Conservation (phyloP, 2,329 filamentous ascomycete species). For the Kalmusia sp. region DNA sequence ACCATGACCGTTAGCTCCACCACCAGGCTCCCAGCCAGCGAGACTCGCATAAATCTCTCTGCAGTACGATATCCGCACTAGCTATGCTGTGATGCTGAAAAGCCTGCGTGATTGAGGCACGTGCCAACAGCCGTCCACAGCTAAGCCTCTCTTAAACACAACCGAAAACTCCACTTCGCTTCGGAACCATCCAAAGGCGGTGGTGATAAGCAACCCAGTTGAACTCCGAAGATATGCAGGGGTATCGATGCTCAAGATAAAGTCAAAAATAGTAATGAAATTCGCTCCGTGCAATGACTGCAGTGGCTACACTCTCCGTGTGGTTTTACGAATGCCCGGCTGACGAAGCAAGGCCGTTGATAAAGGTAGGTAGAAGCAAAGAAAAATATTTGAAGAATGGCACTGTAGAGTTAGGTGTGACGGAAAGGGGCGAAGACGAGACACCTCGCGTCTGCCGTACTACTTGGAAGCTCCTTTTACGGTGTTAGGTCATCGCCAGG, state of each 20-base stretch:
- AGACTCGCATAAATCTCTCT: constrained; percentile 4
- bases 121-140: background rate
- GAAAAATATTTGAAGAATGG: background rate
- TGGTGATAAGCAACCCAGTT: constrained; percentile 5
- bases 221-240: constrained; percentile 25
- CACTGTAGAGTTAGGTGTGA: background rate
- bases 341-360: background rate
- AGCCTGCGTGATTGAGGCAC: background rate
- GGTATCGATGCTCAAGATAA: constrained; percentile 24
- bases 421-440: background rate
- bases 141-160: background rate
- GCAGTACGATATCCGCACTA: background rate
- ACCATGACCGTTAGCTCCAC: background rate
- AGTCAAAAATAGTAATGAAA: background rate
- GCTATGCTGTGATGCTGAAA: background rate
- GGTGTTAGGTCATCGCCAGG: background rate
- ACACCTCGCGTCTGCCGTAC: background rate
- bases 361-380: background rate
- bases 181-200: background rate
- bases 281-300: background rate
- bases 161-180: background rate
- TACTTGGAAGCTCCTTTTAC: background rate
- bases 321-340: constrained; percentile 3
- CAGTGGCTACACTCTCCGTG: background rate
- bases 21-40: background rate